Base-by-base conservation (phyloP, 1,284 basidiomycete genomes). In the Ustilago crameri region DNA sequence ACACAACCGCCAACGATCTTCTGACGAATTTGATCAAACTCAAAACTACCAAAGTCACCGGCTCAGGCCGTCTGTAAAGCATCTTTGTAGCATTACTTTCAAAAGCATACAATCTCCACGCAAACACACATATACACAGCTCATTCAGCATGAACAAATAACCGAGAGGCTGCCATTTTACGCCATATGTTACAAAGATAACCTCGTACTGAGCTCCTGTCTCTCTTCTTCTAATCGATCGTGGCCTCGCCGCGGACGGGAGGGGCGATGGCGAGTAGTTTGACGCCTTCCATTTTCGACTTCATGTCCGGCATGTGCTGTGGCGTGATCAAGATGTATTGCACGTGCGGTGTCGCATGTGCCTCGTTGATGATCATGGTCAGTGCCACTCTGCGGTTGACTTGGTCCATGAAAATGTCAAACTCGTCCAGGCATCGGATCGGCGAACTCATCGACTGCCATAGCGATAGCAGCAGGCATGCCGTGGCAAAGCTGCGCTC, bases 401-500 rank as follows among this genome's bases (percentile, higher is more conserved):
- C 91, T 23, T 91, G 90, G 81, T 98, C 95, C 90, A 96, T 93
- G 86, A 95, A 97, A 14, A 97, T 94, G 75, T 96, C 81, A 44
- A 71, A 86, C 86, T 79, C 84, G 90, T 95, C 95, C 32, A 98
- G 88, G 80, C 95, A 98, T 60, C 95, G 87, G 52, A 99, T 88
- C 0, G 95, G 95, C 82, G 94, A 95, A 1, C 91, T 91, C 56
- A 95, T 93, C 10, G 93, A 90, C 77, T 96, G 92, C 96, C 96
- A 99, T 42, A 99, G 86, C 7, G 96, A 90, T 27, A 98, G 86
- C 49, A 99, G 86, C 51, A 99, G 84, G 75, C 93, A 95, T 69
- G 98, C 93, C 0, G 96, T 98, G 7, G 93, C 92, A 85, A 96
- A 99, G 5, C 93, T 95, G 82, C 97, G 95, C 84, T 98, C 95